Evolutionary conservation across 495 filamentous ascomycete species (phyloP).

Genomic region (Aspergillus baeticus): DNA sequence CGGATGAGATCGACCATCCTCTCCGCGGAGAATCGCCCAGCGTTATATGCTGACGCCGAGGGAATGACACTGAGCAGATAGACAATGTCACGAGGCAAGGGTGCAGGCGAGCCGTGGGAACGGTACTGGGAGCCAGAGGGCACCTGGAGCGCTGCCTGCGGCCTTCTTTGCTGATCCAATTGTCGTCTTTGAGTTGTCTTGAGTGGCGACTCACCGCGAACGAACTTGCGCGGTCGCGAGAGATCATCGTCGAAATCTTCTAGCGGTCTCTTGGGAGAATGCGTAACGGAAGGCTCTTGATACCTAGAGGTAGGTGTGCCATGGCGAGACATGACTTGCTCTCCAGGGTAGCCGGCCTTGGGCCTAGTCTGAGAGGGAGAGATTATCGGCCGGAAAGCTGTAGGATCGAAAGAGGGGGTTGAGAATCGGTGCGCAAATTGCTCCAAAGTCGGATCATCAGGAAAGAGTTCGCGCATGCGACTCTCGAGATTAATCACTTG

Average conservation of each 20-base stretch:
- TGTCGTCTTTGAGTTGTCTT: conserved; percentile 81
- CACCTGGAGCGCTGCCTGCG: conserved; percentile 33
- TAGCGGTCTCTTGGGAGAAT: conserved; percentile 75
- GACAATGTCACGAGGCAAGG: conserved; percentile 75
- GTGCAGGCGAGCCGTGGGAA: conserved; percentile 44
- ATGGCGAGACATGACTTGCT: conserved; percentile 44
- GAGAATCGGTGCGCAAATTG: conserved; percentile 77
- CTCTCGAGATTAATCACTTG: conserved; percentile 88
- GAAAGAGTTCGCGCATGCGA: conserved; percentile 89
- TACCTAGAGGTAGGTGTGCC: conserved; percentile 55
- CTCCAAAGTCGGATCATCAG: conserved; percentile 74
- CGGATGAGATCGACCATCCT: conserved; percentile 73
- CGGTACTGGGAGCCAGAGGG: conserved; percentile 37
- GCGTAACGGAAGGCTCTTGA: conserved; percentile 46
- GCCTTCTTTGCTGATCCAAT: conserved; percentile 72
- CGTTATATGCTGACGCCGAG: conserved; percentile 66
- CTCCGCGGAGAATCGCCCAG: conserved; percentile 63
- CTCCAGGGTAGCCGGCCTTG: conserved; percentile 36
- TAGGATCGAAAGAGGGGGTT: conserved; percentile 68
- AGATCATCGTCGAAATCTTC: conserved; percentile 73
- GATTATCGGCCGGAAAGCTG: conserved; percentile 74
- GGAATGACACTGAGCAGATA: conserved; percentile 84
- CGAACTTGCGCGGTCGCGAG: conserved; percentile 73
- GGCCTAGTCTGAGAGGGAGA: conserved; percentile 76
- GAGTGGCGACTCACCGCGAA: conserved; percentile 80